Evolutionary conservation across 2,329 filamentous ascomycete species (phyloP), one percentile per base, ranked within the genome.

Genomic region (Colletotrichum sp.): DNA sequence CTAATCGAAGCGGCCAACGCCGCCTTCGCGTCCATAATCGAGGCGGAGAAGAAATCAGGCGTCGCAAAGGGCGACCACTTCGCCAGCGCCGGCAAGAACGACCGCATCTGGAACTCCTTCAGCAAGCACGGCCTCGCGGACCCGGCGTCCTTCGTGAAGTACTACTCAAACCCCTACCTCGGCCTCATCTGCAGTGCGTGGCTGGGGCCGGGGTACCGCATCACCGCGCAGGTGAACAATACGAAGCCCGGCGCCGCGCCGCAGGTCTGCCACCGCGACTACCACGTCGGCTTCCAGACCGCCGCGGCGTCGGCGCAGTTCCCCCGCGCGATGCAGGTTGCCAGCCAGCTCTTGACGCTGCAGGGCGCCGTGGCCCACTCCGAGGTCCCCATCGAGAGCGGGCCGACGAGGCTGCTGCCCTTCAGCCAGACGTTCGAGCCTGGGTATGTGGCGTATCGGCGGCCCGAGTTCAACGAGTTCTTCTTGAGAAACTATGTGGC

Each of bases 101-200:
- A 89, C 70, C 87, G 92, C 12, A 92, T 93, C 83, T 93, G 91
- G 91, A 93, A 93, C 83, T 91, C 91, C 0, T 91, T 93, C 82
- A 88, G 88, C 77, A 93, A 93, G 79, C 91, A 93, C 79, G 89
- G 87, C 25, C 80, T 89, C 3, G 79, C 83, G 32, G 87, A 91
- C 76, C 88, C 91, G 0, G 58, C 79, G 0, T 90, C 88, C 0
- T 93, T 93, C 78, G 76, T 89, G 0, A 75, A 80, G 8, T 93
- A 93, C 85, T 93, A 91, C 81, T 86, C 89, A 6, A 93, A 93
- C 77, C 90, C 90, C 0, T 92, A 89, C 85, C 86, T 93, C 4
- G 82, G 84, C 0, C 80, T 88, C 9, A 86, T 92, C 28, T 88
- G 87, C 64, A 86, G 87, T 22, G 82, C 89, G 15, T 93, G 91